Evolutionary conservation across 208 protist species (phyloP).

Genomic region (Paratrypanosoma confusum): DNA sequence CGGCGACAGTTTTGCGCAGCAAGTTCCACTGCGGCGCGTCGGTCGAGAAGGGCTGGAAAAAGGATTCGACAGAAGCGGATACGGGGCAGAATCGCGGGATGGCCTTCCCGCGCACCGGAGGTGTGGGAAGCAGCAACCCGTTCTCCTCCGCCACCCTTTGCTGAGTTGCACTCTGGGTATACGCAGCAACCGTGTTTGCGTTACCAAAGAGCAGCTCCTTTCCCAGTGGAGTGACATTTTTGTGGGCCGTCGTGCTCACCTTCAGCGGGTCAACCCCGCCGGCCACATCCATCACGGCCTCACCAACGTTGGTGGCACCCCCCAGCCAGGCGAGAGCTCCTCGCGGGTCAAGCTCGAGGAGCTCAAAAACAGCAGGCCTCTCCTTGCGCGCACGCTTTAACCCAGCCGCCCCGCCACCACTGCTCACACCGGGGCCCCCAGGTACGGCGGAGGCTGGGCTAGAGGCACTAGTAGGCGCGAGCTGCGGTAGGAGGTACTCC

Average conservation of each 20-base stretch:
- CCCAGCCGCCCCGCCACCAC: no score
- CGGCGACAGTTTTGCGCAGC: slow-evolving; percentile 75
- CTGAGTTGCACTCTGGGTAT: slow-evolving; percentile 55
- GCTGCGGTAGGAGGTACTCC: slow-evolving; percentile 31
- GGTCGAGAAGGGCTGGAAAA: slow-evolving; percentile 77
- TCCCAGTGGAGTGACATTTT: slow-evolving; percentile 64
- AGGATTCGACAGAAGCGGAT: slow-evolving; percentile 39
- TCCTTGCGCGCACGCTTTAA: slow-evolving; percentile 43
- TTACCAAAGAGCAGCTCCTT: slow-evolving; percentile 63
- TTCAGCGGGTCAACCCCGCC: slow-evolving; percentile 25
- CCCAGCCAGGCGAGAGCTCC: slow-evolving; percentile 1
- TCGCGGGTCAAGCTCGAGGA: slow-evolving; percentile 15
- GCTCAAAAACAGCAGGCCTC: slow-evolving; percentile 49
- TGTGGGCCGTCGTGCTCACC: slow-evolving; percentile 40
- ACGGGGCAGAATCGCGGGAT: slow-evolving; percentile 56
- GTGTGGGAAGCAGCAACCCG: slow-evolving; percentile 34
- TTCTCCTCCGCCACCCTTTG: slow-evolving; percentile 46
- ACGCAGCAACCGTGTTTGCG: slow-evolving; percentile 28
- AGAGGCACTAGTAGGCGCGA: not conserved
- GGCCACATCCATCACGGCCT: slow-evolving; percentile 3
- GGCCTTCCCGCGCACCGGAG: slow-evolving; percentile 42
- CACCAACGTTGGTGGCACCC: slow-evolving; percentile 3
- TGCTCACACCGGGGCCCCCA: no score
- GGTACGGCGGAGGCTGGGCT: not conserved
- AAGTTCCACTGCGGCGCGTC: slow-evolving; percentile 61